These are phyloP conservation scores for Russula olivacea DNA, from an alignment of 768 basidiomycete genomes.

Conservation along the genomic window DNA sequence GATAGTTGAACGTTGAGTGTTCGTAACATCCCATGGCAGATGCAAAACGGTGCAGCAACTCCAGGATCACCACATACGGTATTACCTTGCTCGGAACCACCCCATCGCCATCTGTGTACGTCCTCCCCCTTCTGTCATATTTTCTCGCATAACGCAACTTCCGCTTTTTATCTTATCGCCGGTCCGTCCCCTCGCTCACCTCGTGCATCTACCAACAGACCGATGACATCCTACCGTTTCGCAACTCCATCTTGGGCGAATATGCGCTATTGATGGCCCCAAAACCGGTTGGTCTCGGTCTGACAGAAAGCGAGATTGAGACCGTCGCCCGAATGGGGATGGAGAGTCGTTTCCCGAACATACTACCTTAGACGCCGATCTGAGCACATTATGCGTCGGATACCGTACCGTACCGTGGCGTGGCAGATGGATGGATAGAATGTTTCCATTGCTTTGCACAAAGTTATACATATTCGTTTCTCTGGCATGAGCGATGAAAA, in stretches of 20 bases:
- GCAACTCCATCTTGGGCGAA: slow-evolving; percentile 66
- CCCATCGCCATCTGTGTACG: slow-evolving; percentile 75
- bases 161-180: not conserved
- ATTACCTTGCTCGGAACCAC: slow-evolving; percentile 57
- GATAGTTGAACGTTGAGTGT: no score
- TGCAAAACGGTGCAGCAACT: slow-evolving; percentile 62
- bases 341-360: slow-evolving; percentile 34
- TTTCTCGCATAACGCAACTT: not conserved
- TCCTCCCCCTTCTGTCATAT: slow-evolving; percentile 14
- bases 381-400: slow-evolving; percentile 9
- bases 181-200: slow-evolving; percentile 13
- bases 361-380: slow-evolving; percentile 8
- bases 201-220: slow-evolving; percentile 45
- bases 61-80: slow-evolving; percentile 66
- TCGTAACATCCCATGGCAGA: slow-evolving; percentile 32
- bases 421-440: not conserved
- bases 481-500: slow-evolving; percentile 2
- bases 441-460: slow-evolving; percentile 17
- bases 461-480: slow-evolving; percentile 3
- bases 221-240: slow-evolving; percentile 76
- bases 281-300: slow-evolving; percentile 66
- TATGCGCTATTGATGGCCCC: slow-evolving; percentile 73
- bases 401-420: not conserved
- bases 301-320: slow-evolving; percentile 51
- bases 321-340: slow-evolving; percentile 59